Base-by-base conservation (phyloP, 164 flowering plant species). In the Annona squamosa region DNA sequence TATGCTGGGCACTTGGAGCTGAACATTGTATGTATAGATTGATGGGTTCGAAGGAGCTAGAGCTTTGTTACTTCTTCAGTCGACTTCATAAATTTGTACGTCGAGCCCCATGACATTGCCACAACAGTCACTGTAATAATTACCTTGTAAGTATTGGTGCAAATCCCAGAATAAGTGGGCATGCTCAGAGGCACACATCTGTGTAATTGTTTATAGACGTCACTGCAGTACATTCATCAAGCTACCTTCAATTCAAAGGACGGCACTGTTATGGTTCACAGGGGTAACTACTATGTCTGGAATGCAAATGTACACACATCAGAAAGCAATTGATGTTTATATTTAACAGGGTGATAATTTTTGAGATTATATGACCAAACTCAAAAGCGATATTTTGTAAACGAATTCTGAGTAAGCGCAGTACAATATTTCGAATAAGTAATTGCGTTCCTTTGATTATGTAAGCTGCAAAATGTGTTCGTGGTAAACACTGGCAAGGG, bases 11-110 rank as follows among this genome's bases (percentile, higher is more conserved):
- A 66, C 16, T 9, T 13, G 68, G n/a, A 42, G 6, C 48, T 37
- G 68, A 66, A 43, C 68, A 44, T 66, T 66, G 68, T 65, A 41
- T 65, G 68, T 66, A 42, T n/a, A 64, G 68, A 66, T 42, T 42
- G 9, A 44, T 66, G 48, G 4, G 6, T 26, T 26, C 37, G 18
- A n/a, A 2, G 44, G 68, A 63, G 65, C n/a, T 63, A 37, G 37
- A 63, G 4, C 37, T 63, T 63, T 63, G 37, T 13, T 10, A 7
- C 43, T 66, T 46, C 68, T 66, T 66, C 46, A 66, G 59, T 9
- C 59, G 13, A 66, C 16, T 43, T 66, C n/a, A 44, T 65, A 43
- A 16, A 66, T 46, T 42, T 3, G 48, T 44, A 13, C 17, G 43
- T 4, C 16, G 46, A 2, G 16, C 12, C 16, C 46, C 68, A 43